phyloP scores from a whole-genome alignment of 1,284 basidiomycete species.

The Inonotus obliquus region DNA sequence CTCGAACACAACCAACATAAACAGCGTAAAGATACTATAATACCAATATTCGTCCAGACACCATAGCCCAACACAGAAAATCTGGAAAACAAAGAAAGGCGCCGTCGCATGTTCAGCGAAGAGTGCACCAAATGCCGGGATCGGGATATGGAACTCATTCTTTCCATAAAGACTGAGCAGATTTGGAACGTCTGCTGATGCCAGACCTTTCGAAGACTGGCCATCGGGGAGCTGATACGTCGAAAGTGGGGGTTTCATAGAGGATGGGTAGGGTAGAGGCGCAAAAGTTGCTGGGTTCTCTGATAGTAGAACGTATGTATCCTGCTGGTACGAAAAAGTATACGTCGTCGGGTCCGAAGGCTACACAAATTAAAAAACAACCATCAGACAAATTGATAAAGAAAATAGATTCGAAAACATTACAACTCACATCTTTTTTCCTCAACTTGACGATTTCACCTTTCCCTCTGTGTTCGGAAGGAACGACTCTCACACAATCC shows the following conservation, averaged over 20 bases:
- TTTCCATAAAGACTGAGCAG: slow-evolving; percentile 72
- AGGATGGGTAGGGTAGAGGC: slow-evolving; percentile 87
- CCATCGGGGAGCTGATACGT: slow-evolving; percentile 58
- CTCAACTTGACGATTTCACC: slow-evolving; percentile 85
- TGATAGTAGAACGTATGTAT: slow-evolving; percentile 81
- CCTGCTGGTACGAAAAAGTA: slow-evolving; percentile 93
- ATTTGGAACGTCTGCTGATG: slow-evolving; percentile 36
- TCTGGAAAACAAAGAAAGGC: slow-evolving; percentile 94
- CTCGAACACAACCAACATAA: slow-evolving; percentile 96
- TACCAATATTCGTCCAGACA: slow-evolving; percentile 98
- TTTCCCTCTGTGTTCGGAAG: slow-evolving; percentile 82
- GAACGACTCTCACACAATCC: slow-evolving; percentile 80
- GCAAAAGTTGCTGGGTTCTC: slow-evolving; percentile 64
- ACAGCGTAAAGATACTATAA: slow-evolving; percentile 92
- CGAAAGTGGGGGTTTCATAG: slow-evolving; percentile 64
- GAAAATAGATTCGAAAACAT: not conserved
- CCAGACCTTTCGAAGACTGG: slow-evolving; percentile 34
- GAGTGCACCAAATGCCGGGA: slow-evolving; percentile 85
- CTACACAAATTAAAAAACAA: slow-evolving; percentile 6
- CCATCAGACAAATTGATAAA: not conserved
- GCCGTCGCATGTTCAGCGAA: slow-evolving; percentile 91
- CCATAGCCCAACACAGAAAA: slow-evolving; percentile 96
- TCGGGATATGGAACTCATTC: slow-evolving; percentile 94
- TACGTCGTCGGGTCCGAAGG: slow-evolving; percentile 56
- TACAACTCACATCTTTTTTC: slow-evolving; percentile 46